These are phyloP conservation scores for Eimeria praecox DNA, from an alignment of 169 alveolate species.

Conservation along the genomic window DNA sequence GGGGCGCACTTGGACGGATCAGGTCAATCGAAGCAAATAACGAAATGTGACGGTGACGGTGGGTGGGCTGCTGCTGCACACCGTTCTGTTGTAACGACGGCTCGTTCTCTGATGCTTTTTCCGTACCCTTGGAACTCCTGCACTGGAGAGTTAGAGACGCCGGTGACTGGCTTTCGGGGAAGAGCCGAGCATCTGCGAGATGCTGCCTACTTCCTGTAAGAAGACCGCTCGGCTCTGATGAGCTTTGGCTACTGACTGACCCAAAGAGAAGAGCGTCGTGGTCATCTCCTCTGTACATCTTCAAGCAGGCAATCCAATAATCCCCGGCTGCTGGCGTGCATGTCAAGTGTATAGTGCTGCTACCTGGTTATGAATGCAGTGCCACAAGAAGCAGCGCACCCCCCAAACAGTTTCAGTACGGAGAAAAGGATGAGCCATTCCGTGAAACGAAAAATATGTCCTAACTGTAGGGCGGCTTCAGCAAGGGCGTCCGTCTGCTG, in stretches of 20 bases:
- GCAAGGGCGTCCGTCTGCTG: neutral
- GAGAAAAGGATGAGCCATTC: neutral
- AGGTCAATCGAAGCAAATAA: conserved; percentile 49
- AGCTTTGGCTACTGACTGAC: neutral
- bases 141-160: neutral
- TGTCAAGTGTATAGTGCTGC: neutral
- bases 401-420: neutral
- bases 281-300: conserved; percentile 44
- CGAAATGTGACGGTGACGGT: conserved; percentile 50
- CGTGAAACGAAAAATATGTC: neutral
- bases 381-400: neutral
- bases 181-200: neutral
- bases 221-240: neutral
- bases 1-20: neutral
- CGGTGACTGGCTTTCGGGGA: neutral
- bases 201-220: neutral
- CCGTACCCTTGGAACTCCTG: neutral
- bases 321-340: neutral
- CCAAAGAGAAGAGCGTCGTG: conserved; percentile 43
- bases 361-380: neutral
- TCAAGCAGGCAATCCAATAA: neutral
- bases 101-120: neutral
- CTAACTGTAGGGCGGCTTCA: too few relatives aligned
- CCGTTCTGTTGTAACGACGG: neutral
- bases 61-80: neutral